phyloP scores from a whole-genome alignment of 2,329 filamentous ascomycete genomes.

The Dothistroma septosporum region DNA sequence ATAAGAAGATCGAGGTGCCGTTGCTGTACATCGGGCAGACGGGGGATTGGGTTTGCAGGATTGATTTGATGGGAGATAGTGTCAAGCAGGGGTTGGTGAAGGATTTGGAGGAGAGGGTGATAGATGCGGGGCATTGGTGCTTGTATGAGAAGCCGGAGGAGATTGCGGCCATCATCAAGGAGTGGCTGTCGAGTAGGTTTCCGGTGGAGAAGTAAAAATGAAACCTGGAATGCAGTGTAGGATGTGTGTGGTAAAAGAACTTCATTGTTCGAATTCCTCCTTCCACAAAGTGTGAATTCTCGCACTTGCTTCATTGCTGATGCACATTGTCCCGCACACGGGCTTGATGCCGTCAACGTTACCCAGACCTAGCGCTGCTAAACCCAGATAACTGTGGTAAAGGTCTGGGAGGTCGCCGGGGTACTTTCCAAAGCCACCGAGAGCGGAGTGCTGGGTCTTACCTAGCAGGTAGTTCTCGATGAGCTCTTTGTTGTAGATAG shows the following conservation, averaged over 20 bases:
- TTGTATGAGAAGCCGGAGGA: slow-evolving; percentile 30
- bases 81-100: slow-evolving; percentile 23
- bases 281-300: slow-evolving; percentile 29
- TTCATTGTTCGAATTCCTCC: slow-evolving; percentile 1
- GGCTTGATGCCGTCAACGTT: slow-evolving; percentile 63
- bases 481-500: slow-evolving; percentile 19
- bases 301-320: slow-evolving; percentile 55
- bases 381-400: slow-evolving; percentile 83
- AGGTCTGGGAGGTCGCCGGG: slow-evolving; percentile 57
- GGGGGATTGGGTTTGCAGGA: slow-evolving; percentile 27
- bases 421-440: slow-evolving; percentile 46
- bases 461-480: slow-evolving; percentile 70
- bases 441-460: slow-evolving; percentile 77
- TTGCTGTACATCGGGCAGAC: slow-evolving; percentile 36
- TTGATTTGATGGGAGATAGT: slow-evolving; percentile 23
- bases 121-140: slow-evolving; percentile 28
- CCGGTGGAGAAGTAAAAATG: slow-evolving; percentile 24
- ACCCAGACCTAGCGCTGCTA: slow-evolving; percentile 69
- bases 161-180: slow-evolving; percentile 21
- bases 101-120: slow-evolving; percentile 21
- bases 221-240: too few species aligned
- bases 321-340: slow-evolving; percentile 72
- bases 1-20: slow-evolving; percentile 28
- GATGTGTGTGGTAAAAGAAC: background rate
- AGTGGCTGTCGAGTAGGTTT: slow-evolving; percentile 32